Evolutionary conservation across 1,284 basidiomycete genomes (phyloP).

Genomic region (Pseudomicrostroma phylloplanum): DNA sequence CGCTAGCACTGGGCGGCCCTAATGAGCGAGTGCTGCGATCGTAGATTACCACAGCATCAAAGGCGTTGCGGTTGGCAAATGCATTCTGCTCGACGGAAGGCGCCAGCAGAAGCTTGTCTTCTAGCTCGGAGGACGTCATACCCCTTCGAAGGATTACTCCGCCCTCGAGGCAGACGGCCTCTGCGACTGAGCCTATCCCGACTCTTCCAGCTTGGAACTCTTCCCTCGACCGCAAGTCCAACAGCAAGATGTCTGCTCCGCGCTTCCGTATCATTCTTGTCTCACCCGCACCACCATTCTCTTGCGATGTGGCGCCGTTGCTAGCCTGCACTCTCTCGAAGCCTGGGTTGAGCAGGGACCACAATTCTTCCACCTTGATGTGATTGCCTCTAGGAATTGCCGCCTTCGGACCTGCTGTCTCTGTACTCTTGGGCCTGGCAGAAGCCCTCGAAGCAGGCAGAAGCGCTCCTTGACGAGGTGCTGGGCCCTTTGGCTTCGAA

Average conservation of each 20-base stretch:
- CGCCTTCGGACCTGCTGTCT: slow-evolving; percentile 24
- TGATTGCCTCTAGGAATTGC: slow-evolving; percentile 25
- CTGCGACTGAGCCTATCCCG: slow-evolving; percentile 54
- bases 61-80: slow-evolving; percentile 75
- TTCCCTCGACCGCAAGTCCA: slow-evolving; percentile 73
- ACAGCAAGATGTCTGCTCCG: slow-evolving; percentile 58
- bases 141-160: slow-evolving; percentile 6
- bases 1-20: slow-evolving; percentile 21
- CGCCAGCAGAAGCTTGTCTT: slow-evolving; percentile 68
- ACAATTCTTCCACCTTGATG: slow-evolving; percentile 42
- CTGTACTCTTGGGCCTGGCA: neutral
- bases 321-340: slow-evolving; percentile 40
- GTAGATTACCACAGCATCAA: slow-evolving; percentile 83
- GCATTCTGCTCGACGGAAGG: slow-evolving; percentile 65
- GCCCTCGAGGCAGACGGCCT: slow-evolving; percentile 74
- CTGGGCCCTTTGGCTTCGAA: neutral
- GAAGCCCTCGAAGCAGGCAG: neutral
- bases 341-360: slow-evolving; percentile 39
- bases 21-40: slow-evolving; percentile 66
- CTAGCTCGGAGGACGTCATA: slow-evolving; percentile 66
- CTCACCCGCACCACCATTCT: slow-evolving; percentile 17
- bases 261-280: slow-evolving; percentile 30
- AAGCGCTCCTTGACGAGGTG: neutral
- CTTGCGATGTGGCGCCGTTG: slow-evolving; percentile 18
- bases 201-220: slow-evolving; percentile 73